Evolutionary conservation across 2,329 filamentous ascomycete genomes (phyloP).

Genomic region (Aspergillus vadensis): DNA sequence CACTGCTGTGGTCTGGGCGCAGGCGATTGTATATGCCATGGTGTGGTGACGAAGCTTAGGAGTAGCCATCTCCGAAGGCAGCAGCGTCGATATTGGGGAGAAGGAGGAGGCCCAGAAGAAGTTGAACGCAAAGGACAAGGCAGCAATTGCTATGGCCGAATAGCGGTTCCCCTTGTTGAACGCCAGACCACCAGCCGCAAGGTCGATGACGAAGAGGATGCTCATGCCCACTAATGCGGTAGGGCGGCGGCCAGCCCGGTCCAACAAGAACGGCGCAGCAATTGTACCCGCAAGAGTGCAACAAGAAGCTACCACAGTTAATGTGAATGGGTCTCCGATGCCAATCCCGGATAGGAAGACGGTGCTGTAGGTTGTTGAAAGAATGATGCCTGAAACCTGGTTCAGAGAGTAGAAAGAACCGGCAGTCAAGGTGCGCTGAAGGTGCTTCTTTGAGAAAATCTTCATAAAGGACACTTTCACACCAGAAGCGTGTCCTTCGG

Average conservation of each 20-base stretch:
- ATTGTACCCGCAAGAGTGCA: conserved; percentile 41
- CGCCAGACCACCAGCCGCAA: conserved; percentile 37
- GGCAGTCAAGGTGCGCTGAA: conserved; percentile 40
- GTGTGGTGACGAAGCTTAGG: conserved; percentile 41
- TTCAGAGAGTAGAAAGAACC: conserved; percentile 40
- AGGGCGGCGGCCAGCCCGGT: conserved; percentile 38
- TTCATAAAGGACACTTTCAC: conserved; percentile 36
- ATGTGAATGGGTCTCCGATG: conserved; percentile 35
- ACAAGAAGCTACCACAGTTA: conserved; percentile 41
- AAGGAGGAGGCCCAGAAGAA: conserved; percentile 44
- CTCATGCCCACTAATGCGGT: conserved; percentile 40
- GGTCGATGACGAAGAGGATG: conserved; percentile 37
- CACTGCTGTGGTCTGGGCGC: conserved; percentile 40
- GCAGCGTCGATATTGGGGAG: conserved; percentile 36
- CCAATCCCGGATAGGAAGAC: conserved; percentile 40
- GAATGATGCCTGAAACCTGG: conserved; percentile 41
- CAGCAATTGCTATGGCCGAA: conserved; percentile 33
- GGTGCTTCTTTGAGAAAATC: conserved; percentile 38
- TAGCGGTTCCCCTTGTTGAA: conserved; percentile 27
- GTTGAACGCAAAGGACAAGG: conserved; percentile 39
- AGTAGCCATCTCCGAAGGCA: conserved; percentile 42
- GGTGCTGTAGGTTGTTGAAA: conserved; percentile 42
- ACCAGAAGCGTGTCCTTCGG: conserved; percentile 29
- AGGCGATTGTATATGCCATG: conserved; percentile 41
- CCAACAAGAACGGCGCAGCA: conserved; percentile 38